phyloP scores from a whole-genome alignment of 805 yeast genomes.

The Nakazawaea molendinolei region DNA sequence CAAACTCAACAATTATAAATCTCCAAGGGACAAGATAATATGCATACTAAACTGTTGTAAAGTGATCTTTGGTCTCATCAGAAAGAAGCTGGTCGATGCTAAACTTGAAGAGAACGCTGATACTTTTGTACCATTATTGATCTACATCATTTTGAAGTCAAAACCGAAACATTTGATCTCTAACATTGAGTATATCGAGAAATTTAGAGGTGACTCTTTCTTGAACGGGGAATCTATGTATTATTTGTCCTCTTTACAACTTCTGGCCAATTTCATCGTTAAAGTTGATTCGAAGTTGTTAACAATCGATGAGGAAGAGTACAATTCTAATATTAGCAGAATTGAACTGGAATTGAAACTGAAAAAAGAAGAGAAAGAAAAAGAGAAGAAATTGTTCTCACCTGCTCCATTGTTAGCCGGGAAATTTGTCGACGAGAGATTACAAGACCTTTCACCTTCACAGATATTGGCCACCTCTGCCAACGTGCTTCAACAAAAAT shows the following conservation, averaged over 20 bases:
- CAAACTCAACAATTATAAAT: slow-evolving; percentile 76
- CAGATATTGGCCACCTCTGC: slow-evolving; percentile 30
- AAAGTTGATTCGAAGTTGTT: slow-evolving; percentile 50
- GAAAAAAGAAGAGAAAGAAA: slow-evolving; percentile 32
- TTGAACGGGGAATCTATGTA: slow-evolving; percentile 85
- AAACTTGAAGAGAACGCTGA: slow-evolving; percentile 83
- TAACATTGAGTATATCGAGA: slow-evolving; percentile 77
- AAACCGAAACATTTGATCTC: slow-evolving; percentile 62
- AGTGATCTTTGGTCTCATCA: slow-evolving; percentile 80
- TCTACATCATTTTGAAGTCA: slow-evolving; percentile 69
- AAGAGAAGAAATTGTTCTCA: slow-evolving; percentile 15
- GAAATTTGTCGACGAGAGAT: slow-evolving; percentile 14
- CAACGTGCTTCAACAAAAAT: slow-evolving; percentile 27
- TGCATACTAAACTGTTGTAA: slow-evolving; percentile 90
- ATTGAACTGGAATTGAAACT: slow-evolving; percentile 36
- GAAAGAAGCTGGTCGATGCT: slow-evolving; percentile 33
- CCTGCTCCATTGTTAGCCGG: slow-evolving; percentile 15
- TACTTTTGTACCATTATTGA: slow-evolving; percentile 82
- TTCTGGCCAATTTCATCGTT: slow-evolving; percentile 77
- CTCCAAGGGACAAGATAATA: slow-evolving; percentile 92
- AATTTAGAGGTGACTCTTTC: slow-evolving; percentile 72
- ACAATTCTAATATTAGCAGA: slow-evolving; percentile 13
- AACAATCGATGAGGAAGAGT: slow-evolving; percentile 57
- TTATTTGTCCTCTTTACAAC: slow-evolving; percentile 83
- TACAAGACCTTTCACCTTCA: slow-evolving; percentile 23